phyloP scores from a whole-genome alignment of 768 basidiomycete species.

The Boletus sensibilis region DNA sequence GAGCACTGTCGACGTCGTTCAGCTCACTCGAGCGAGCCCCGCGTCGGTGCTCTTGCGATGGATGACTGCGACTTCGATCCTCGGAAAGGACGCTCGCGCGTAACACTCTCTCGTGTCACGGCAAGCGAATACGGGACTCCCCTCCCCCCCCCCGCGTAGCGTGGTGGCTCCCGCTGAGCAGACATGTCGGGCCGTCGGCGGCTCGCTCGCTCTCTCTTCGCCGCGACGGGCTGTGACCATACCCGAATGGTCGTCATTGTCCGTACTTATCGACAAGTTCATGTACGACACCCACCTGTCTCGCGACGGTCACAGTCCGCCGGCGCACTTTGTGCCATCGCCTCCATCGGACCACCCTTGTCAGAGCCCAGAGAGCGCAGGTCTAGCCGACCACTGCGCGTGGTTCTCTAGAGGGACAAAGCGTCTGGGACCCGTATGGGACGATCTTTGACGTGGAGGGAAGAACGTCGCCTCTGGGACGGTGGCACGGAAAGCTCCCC shows the following conservation, averaged over 20 bases:
- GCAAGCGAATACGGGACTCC: neutral
- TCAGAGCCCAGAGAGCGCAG: neutral
- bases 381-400: no score
- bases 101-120: conserved; percentile 12
- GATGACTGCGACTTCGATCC: conserved; percentile 72
- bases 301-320: neutral
- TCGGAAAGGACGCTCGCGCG: conserved; percentile 26
- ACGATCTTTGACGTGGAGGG: no score
- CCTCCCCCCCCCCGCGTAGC: neutral
- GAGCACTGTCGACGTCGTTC: conserved; percentile 28
- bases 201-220: neutral
- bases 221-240: no score
- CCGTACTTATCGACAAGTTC: neutral
- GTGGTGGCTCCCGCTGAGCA: neutral
- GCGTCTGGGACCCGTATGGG: no score
- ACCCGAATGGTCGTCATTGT: no score
- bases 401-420: no score
- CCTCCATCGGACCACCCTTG: neutral
- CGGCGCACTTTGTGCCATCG: neutral
- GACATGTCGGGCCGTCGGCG: no score
- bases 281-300: neutral
- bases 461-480: no score
- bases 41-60: conserved; percentile 62
- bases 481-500: no score
- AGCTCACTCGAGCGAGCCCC: conserved; percentile 26